phyloP scores from a whole-genome alignment of 768 basidiomycete species.

The Suillus paluster region DNA sequence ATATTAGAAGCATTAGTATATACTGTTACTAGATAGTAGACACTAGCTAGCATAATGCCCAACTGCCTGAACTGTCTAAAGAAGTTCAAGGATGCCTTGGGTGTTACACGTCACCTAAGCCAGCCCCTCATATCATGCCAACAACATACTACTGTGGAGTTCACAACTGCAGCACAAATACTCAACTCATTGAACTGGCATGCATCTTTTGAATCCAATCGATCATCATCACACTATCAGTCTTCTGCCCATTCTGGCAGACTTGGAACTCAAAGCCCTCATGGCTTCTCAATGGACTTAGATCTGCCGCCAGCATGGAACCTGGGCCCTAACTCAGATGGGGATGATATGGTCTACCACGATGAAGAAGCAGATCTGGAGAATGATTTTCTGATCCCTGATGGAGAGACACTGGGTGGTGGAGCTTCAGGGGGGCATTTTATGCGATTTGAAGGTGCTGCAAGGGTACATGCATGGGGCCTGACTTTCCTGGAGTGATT shows the following conservation, averaged over 20 bases:
- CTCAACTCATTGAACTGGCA: background rate
- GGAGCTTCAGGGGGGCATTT: conserved; percentile 3
- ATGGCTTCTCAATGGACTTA: background rate
- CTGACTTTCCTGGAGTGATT: background rate
- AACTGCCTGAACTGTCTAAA: conserved; percentile 1
- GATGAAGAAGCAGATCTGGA: background rate
- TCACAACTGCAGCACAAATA: background rate
- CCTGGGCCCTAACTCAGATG: background rate
- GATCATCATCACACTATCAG: background rate
- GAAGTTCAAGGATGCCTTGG: background rate
- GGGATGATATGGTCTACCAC: background rate
- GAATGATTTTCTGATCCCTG: background rate
- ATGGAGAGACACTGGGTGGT: background rate
- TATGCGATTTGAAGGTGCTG: background rate
- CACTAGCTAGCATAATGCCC: background rate
- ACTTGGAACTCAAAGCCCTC: too few relatives aligned
- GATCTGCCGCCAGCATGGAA: background rate
- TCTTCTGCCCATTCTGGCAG: background rate
- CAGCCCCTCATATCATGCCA: conserved; percentile 1
- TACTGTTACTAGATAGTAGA: too few relatives aligned
- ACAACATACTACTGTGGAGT: background rate
- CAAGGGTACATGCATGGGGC: background rate
- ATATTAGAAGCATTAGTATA: background rate
- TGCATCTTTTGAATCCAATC: background rate
- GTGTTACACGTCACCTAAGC: conserved; percentile 1